Percentiles rank a stretch among this genome's conserved stretches.
phyloP scores from a whole-genome alignment of 176 grass and related monocot genomes.

The Cymbopogon citratus region DNA sequence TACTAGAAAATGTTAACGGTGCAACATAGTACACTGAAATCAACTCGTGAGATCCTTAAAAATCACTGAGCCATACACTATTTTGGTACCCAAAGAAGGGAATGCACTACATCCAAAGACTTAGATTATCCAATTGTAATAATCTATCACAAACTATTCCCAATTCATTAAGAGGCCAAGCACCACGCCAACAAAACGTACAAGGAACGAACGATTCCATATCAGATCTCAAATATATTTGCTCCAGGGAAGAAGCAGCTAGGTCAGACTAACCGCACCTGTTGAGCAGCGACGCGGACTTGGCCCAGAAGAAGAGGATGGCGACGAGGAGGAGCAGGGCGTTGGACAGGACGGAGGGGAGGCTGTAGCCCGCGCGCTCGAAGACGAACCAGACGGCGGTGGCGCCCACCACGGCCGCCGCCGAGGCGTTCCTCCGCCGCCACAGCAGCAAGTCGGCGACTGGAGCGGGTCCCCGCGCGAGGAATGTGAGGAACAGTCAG shows the following conservation, averaged over 20 bases:
- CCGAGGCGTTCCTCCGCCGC: slow-evolving; percentile 66
- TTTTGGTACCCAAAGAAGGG: not conserved
- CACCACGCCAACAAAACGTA: not conserved
- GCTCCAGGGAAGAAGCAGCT: no score
- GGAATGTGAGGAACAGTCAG: not conserved
- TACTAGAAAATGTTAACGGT: no score
- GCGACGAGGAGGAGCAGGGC: slow-evolving; percentile 80
- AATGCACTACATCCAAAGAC: not conserved
- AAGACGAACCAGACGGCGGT: slow-evolving; percentile 84
- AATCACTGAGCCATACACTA: not conserved
- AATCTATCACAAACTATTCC: not conserved
- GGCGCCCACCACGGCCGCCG: slow-evolving; percentile 41
- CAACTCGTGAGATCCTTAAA: not conserved
- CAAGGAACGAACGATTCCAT: not conserved
- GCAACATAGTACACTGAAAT: not conserved
- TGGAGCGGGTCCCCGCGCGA: slow-evolving; percentile 5
- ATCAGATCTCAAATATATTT: slow-evolving; percentile 48
- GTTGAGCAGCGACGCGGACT: slow-evolving; percentile 89
- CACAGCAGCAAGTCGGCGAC: slow-evolving; percentile 95
- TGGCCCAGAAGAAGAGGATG: slow-evolving; percentile 99
- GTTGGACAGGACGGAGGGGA: slow-evolving; percentile 79
- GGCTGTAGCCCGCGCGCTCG: slow-evolving; percentile 82
- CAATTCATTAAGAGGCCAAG: not conserved
- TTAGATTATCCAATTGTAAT: not conserved
- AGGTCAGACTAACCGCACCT: slow-evolving; percentile 39